Evolutionary conservation across 306 rosid species (phyloP), one percentile per base, ranked within the genome.

Genomic region (Cicer pinnatifidum): DNA sequence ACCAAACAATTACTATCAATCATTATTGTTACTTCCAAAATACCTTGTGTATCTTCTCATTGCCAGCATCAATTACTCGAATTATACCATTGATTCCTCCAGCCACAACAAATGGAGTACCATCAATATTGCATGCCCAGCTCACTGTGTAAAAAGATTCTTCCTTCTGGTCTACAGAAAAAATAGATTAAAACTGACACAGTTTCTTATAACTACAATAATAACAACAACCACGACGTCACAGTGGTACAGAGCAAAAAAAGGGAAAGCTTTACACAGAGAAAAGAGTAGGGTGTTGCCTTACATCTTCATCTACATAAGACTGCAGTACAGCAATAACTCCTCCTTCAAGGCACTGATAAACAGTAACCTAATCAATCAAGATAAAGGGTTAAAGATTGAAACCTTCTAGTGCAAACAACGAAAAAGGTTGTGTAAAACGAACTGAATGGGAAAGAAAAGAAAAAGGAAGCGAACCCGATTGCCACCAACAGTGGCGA

Each of bases 401-500:
- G 71, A 71, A 69, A 66, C 45, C 45, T 66, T 72, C 19, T 1
- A 44, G 45, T 12, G 28, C 15, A 61, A 61, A 8, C 52, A 45
- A 8, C 52, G 20, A 35, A 80, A 75, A 41, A 16, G 53, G 17
- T 35, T 16, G 8, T 6, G 40, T 7, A 11, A 45, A 28, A 28
- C 5, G 56, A 67, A 67, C 20, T 67, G 38, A 17, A 11, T 6
- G 74, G 13, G 19, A 16, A 17, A 45, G 8, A 59, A 10, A 0
- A 20, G 37, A 13, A 5, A 19, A 68, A 9, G 57, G 48, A 4
- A 23, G 58, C 11, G 47, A 10, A 73, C 87, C 89, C 95, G 86
- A 75, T 94, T 94, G 84, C 97, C 96, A 19, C 99, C 93, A 52
- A 88, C 99, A 64, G 96, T 94, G 77, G 96, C 96, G 61, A 94